Base-by-base conservation (phyloP, 2,329 filamentous ascomycete genomes). In the Pseudogymnoascus sp. region DNA sequence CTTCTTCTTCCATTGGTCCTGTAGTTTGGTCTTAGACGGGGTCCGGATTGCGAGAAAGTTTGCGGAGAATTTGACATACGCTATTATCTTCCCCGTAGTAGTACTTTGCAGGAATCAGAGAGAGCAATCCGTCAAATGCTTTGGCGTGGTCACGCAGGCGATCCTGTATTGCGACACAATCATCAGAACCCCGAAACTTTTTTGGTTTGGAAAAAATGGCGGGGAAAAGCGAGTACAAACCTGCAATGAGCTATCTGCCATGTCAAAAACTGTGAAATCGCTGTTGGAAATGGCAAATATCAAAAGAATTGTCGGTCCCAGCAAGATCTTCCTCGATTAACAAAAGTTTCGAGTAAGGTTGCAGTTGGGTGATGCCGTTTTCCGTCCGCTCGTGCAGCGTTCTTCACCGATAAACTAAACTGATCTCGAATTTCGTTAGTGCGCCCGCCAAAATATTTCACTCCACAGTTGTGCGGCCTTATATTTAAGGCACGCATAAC, bases 1-100 rank as follows among this genome's bases (percentile, higher is more conserved):
- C 79, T 95, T 96, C 74, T 89, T 89, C 75, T 88, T 87, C 92
- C 92, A 96, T 87, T 97, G 92, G 72, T 95, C 90, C 92, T 96
- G 73, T 67, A 69, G 61, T 63, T 60, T 60, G 45, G 36, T 60
- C 54, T 60, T 60, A 60, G 61, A 3, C 36, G 37, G 54, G 41
- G n/a, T 41, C 16, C 6, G 45, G 31, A 60, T 60, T 60, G 54
- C 54, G 31, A 60, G 54, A 60, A 39, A 60, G 54, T 51, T 51
- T 51, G 25, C 36, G 43, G 51, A 28, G 37, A 54, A 36, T 51
- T 65, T 63, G 63, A 81, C 85, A 71, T 83, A 88, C 86, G 76
- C 83, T 89, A 63, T 81, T 87, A 73, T 90, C 87, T 73, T 87
- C 81, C 23, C 82, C 85, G 71, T 89, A 90, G 76, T 90, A 90